These are phyloP conservation scores for Boechera stricta DNA, from an alignment of 345 rosid genomes.

Conservation along the genomic window DNA sequence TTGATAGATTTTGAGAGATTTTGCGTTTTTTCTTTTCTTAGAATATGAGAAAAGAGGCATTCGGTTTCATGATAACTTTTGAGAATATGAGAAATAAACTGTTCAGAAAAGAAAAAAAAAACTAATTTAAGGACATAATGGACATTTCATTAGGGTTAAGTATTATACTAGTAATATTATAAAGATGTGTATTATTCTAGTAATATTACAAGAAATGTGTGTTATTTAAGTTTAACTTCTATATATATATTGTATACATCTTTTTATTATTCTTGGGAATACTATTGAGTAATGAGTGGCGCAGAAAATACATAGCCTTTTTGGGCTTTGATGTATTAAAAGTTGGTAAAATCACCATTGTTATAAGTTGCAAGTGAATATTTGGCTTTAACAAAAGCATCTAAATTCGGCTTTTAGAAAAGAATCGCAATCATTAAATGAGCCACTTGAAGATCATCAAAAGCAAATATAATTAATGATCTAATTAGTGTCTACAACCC, in stretches of 20 bases:
- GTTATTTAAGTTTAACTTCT: no score
- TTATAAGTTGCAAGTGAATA: slow-evolving; percentile 44
- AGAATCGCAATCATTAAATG: slow-evolving; percentile 45
- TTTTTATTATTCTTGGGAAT: slow-evolving; percentile 1
- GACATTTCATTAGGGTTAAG: no score
- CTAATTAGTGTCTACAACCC: slow-evolving; percentile 45
- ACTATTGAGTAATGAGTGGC: slow-evolving; percentile 42
- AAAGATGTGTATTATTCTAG: no score
- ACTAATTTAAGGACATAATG: no score
- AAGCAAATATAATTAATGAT: slow-evolving; percentile 32
- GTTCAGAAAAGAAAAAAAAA: no score
- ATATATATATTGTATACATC: not conserved
- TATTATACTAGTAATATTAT: no score
- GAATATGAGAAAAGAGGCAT: no score
- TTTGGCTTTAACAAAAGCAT: slow-evolving; percentile 47
- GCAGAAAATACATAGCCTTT: slow-evolving; percentile 42
- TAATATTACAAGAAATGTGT: no score
- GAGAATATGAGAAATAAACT: no score
- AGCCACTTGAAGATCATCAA: slow-evolving; percentile 41
- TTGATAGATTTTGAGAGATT: no score
- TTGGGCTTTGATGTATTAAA: slow-evolving; percentile 22
- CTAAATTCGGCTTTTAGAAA: slow-evolving; percentile 37
- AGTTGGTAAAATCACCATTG: slow-evolving; percentile 28
- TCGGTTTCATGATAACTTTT: no score
- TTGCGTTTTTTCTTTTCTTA: no score